phyloP scores from a whole-genome alignment of 768 basidiomycete genomes.

The Leccinellum albellum region DNA sequence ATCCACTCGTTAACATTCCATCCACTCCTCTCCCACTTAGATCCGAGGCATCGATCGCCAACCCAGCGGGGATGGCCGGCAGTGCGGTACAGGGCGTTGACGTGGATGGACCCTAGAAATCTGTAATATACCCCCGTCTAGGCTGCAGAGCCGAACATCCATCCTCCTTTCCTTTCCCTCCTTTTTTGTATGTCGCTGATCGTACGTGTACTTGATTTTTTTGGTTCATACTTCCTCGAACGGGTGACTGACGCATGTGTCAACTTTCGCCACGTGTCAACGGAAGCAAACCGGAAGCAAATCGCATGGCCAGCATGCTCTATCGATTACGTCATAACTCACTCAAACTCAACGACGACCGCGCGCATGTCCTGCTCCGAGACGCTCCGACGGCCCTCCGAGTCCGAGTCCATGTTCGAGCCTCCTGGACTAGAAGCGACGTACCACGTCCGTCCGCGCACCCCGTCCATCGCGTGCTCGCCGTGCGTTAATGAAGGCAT shows the following conservation, averaged over 20 bases:
- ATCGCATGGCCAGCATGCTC: too few relatives aligned
- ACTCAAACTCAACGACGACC: constrained; percentile 13
- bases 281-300: not conserved
- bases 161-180: not conserved
- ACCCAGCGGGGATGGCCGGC: not conserved
- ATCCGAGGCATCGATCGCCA: not conserved
- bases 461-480: constrained; percentile 6
- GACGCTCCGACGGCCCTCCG: not conserved
- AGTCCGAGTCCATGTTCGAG: not conserved
- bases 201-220: not conserved
- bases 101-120: not conserved
- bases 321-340: not conserved
- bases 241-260: not conserved
- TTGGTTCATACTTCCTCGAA: not conserved
- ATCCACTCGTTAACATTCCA: not conserved
- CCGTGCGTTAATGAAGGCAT: not conserved
- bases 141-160: not conserved
- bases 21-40: not conserved
- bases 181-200: not conserved
- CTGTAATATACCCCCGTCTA: not conserved
- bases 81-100: not conserved
- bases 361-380: constrained; percentile 6
- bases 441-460: constrained; percentile 13
- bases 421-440: not conserved
- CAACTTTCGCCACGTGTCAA: not conserved